Evolutionary conservation across 2,329 filamentous ascomycete genomes (phyloP).

Genomic region (Cordyceps tenuipes): DNA sequence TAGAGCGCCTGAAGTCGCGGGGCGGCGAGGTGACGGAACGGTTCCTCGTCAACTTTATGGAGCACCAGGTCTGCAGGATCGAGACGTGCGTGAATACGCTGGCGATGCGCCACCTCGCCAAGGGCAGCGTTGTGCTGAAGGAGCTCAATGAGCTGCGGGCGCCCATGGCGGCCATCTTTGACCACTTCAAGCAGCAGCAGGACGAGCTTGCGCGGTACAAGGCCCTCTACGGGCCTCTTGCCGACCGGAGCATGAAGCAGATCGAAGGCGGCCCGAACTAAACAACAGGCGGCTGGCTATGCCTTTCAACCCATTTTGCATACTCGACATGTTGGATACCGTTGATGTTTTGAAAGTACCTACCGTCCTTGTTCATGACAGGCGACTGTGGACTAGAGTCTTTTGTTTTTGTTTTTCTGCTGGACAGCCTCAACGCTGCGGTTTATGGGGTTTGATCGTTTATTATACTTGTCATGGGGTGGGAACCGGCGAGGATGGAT

Average conservation of each 20-base stretch:
- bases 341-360: not conserved
- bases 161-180: conserved; percentile 67
- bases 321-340: conserved; percentile 1
- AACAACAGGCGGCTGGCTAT: not conserved
- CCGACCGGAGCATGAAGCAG: conserved; percentile 8
- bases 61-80: conserved; percentile 91
- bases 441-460: not conserved
- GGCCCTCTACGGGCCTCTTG: conserved; percentile 40
- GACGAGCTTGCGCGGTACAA: conserved; percentile 56
- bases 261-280: conserved; percentile 1
- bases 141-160: conserved; percentile 65
- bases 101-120: conserved; percentile 67
- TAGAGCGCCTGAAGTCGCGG: conserved; percentile 58
- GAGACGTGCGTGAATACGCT: conserved; percentile 84
- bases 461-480: not conserved
- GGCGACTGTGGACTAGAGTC: not conserved
- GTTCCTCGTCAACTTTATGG: conserved; percentile 81
- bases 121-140: conserved; percentile 54
- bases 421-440: not conserved
- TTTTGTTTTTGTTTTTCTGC: not conserved
- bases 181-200: conserved; percentile 51
- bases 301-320: not conserved
- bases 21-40: conserved; percentile 83
- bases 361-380: not conserved
- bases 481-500: not conserved